phyloP scores from a whole-genome alignment of 1,139 yeast species.

The Sugiyamaella grinbergsii region DNA sequence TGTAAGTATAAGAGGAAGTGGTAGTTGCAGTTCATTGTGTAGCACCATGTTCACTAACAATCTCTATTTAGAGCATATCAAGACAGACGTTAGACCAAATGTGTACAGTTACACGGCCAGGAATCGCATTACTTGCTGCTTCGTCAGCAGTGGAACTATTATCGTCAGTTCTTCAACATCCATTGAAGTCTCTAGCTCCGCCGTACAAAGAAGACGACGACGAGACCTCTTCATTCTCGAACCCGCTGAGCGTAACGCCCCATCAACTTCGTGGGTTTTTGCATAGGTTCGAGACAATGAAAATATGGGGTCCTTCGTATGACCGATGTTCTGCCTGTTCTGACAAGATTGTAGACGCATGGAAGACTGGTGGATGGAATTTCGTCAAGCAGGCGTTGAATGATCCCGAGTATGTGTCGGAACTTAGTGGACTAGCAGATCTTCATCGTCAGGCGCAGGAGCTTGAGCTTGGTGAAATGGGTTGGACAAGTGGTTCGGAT shows the following conservation, averaged over 20 bases:
- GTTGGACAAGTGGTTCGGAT: conserved; percentile 13
- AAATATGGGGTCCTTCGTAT: conserved; percentile 71
- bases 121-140: conserved; percentile 86
- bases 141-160: conserved; percentile 83
- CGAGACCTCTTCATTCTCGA: conserved; percentile 25
- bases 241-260: conserved; percentile 70
- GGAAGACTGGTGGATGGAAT: conserved; percentile 65
- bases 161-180: conserved; percentile 74
- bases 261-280: conserved; percentile 91
- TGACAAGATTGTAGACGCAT: conserved; percentile 53
- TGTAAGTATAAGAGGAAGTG: conserved; percentile 18
- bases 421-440: conserved; percentile 70
- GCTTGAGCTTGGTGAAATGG: conserved; percentile 8
- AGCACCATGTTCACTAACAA: not conserved
- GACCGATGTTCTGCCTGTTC: conserved; percentile 87
- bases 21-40: not conserved
- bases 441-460: conserved; percentile 56
- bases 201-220: conserved; percentile 37
- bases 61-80: conserved; percentile 51
- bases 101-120: conserved; percentile 98
- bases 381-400: conserved; percentile 72
- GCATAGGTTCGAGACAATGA: conserved; percentile 61
- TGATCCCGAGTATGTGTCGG: conserved; percentile 67
- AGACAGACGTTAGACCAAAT: conserved; percentile 92
- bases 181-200: conserved; percentile 52